Conservation (phyloP, 129 eudicot genomes). For the Flaveria ramosissima region DNA sequence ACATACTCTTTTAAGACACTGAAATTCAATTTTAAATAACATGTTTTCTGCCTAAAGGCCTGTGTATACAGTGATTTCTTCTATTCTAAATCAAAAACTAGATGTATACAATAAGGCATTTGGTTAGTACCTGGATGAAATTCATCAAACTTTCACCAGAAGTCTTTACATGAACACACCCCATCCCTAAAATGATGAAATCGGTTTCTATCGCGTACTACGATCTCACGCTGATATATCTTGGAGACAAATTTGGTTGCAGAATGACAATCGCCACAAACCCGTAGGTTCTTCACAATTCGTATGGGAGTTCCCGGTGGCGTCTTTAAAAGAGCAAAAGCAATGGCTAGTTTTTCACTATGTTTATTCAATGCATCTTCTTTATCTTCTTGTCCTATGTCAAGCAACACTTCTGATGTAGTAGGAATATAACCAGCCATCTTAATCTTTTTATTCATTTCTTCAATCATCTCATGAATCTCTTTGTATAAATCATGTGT, state of each 20-base stretch:
- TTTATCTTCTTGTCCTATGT: slow-evolving; percentile 74
- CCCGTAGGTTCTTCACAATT: slow-evolving; percentile 70
- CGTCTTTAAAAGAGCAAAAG: slow-evolving; percentile 70
- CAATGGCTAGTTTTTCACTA: slow-evolving; percentile 86
- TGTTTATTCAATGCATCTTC: slow-evolving; percentile 69
- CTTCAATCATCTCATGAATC: slow-evolving; percentile 75
- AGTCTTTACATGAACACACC: slow-evolving; percentile 63
- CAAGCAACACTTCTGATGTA: slow-evolving; percentile 68
- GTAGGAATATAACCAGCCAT: slow-evolving; percentile 67
- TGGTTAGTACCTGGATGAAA: background rate
- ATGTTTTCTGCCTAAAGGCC: too few relatives aligned
- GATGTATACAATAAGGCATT: too few relatives aligned
- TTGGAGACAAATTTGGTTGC: slow-evolving; percentile 66
- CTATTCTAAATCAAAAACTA: too few relatives aligned
- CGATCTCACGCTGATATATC: slow-evolving; percentile 60
- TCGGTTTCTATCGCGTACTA: slow-evolving; percentile 67
- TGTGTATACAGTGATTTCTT: too few relatives aligned
- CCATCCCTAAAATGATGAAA: slow-evolving; percentile 72
- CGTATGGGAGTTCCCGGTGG: slow-evolving; percentile 67
- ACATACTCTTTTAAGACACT: too few relatives aligned
- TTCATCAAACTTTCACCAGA: slow-evolving; percentile 43
- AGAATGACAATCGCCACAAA: slow-evolving; percentile 75
- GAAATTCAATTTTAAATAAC: too few relatives aligned
- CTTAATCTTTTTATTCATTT: slow-evolving; percentile 62
- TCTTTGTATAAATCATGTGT: slow-evolving; percentile 46